These are phyloP conservation scores for Penicillium sp. DNA, from an alignment of 2,329 filamentous ascomycete species.

Conservation along the genomic window DNA sequence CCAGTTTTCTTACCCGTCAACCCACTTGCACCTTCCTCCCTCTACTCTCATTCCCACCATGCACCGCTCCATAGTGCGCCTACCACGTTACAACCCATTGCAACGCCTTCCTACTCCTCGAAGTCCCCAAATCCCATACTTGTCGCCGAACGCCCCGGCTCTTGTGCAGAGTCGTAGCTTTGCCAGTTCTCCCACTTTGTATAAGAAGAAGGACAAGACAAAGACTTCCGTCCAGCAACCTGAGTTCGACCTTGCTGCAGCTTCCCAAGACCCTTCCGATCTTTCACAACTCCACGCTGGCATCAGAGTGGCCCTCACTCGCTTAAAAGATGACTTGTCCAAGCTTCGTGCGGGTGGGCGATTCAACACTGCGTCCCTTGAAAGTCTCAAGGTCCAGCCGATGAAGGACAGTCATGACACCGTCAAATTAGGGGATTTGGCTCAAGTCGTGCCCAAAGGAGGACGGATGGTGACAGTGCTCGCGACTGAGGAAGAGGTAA, in stretches of 20 bases:
- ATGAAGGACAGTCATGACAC: conserved; percentile 53
- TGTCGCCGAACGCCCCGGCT: not conserved
- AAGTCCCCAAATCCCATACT: not conserved
- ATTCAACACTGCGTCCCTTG: conserved; percentile 61
- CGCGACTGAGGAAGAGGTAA: conserved; percentile 62
- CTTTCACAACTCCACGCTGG: conserved; percentile 56
- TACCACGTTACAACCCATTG: conserved; percentile 2
- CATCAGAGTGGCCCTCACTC: conserved; percentile 55
- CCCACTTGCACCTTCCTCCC: too few relatives aligned
- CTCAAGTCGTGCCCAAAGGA: conserved; percentile 64
- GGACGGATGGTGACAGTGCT: conserved; percentile 60
- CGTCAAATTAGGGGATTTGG: conserved; percentile 59
- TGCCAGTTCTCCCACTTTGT: conserved; percentile 40
- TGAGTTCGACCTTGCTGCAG: conserved; percentile 28
- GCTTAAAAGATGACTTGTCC: conserved; percentile 59
- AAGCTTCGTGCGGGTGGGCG: conserved; percentile 62
- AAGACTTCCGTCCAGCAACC: conserved; percentile 37
- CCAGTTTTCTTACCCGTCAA: too few relatives aligned
- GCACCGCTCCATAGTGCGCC: conserved; percentile 14
- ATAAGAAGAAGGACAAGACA: conserved; percentile 57
- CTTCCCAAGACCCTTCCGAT: conserved; percentile 57
- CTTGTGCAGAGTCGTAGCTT: conserved; percentile 33
- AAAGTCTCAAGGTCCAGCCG: conserved; percentile 59
- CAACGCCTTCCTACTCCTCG: not conserved
- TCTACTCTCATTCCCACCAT: too few relatives aligned